Evolutionary conservation across 345 rosid genomes (phyloP), one percentile per base, ranked within the genome.

Genomic region (Syzygium aromaticum): DNA sequence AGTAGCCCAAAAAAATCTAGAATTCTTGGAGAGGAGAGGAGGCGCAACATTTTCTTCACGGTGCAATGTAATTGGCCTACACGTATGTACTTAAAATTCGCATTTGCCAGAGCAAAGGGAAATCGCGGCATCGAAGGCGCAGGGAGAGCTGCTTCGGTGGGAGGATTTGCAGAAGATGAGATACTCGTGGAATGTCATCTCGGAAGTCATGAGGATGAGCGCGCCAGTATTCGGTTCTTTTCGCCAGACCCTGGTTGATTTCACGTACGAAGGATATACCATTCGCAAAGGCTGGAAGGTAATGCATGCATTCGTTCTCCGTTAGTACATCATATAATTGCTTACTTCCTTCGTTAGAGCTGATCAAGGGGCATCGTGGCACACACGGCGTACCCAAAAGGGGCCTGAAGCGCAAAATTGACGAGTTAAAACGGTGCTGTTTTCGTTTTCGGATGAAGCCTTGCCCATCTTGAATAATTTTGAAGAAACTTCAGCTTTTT

Each of bases 281-380:
- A 92, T 92, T 54, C 95, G 95, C 21, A 85, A 91, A 89, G 93
- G 92, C 11, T 93, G 95, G 95, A 94, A 90, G 86, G 94, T 90
- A 86, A 38, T 27, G 52, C 85, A 17, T 28, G 33, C 40, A 15
- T 64, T 64, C 77, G 8, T 28, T 64, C 77, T 64, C 2, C 11
- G 30, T 83, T 80, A 40, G 14, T 51, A 46, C 52, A 80, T 80
- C 40, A 30, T 15, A 30, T 15, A 30, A 40, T 6, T 16, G 2
- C 77, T 30, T 28, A 28, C 40, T 64, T 80, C 30, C 84, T 80
- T 33, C 16, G 11, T 67, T 40, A 80, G 16, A 19, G 52, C 22
- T 43, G n/a, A 80, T 43, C 84, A 11, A 3, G 22, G n/a, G 52
- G 28, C 49, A 53, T 11, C 25, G 1, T 21, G 28, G 23, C 13